Evolutionary conservation across 805 yeast genomes (phyloP).

Genomic region (Debaryomyces castellii): DNA sequence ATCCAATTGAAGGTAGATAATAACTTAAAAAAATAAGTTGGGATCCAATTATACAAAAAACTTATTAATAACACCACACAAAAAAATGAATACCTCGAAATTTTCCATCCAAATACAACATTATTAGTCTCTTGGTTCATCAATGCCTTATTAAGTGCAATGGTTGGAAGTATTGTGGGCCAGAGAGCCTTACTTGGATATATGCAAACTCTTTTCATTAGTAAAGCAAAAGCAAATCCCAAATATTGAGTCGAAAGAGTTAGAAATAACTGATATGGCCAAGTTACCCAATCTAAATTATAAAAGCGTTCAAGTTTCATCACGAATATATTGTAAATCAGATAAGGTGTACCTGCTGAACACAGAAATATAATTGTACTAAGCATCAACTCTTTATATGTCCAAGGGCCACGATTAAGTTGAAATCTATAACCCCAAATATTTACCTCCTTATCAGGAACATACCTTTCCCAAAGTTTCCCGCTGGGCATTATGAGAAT

Average conservation of each 20-base stretch:
- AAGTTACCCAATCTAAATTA: slow-evolving; percentile 43
- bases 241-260: slow-evolving; percentile 57
- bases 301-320: slow-evolving; percentile 44
- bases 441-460: slow-evolving; percentile 25
- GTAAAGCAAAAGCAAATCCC: slow-evolving; percentile 68
- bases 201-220: slow-evolving; percentile 55
- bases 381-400: slow-evolving; percentile 46
- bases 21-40: slow-evolving; percentile 38
- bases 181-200: slow-evolving; percentile 43
- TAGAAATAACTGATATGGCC: slow-evolving; percentile 55
- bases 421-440: slow-evolving; percentile 23
- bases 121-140: slow-evolving; percentile 24
- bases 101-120: slow-evolving; percentile 37
- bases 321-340: slow-evolving; percentile 41
- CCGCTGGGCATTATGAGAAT: slow-evolving; percentile 41
- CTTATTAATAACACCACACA: slow-evolving; percentile 30
- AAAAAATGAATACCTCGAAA: slow-evolving; percentile 42
- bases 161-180: slow-evolving; percentile 45
- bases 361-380: slow-evolving; percentile 44
- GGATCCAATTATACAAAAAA: slow-evolving; percentile 43
- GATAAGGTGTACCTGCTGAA: slow-evolving; percentile 42
- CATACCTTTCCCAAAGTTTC: slow-evolving; percentile 34
- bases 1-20: slow-evolving; percentile 45
- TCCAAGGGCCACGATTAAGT: slow-evolving; percentile 45
- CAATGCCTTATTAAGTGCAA: slow-evolving; percentile 42